Conservation (phyloP, 139 green algal species). For the Chlorella sp. region DNA sequence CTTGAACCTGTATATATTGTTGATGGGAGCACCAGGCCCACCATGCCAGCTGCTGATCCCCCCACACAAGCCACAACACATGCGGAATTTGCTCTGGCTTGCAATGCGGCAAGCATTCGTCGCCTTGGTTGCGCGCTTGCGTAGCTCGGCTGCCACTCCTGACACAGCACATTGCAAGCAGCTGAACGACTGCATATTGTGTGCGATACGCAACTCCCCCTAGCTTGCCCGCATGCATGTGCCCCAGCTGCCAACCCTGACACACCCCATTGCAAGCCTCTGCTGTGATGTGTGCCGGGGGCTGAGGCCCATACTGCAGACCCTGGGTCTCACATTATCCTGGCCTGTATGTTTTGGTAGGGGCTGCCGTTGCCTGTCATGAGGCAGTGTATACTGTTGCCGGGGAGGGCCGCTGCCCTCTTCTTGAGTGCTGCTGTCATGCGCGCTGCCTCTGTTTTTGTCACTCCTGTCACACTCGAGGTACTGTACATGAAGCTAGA, state of each 20-base stretch:
- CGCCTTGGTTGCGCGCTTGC: not conserved
- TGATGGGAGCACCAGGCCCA: not conserved
- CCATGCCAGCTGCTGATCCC: too few species aligned
- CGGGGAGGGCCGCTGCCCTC: not conserved
- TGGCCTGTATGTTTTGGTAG: slow-evolving; percentile 89
- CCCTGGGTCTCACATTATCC: slow-evolving; percentile 64
- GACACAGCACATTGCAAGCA: not conserved
- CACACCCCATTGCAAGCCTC: too few species aligned
- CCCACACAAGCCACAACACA: too few species aligned
- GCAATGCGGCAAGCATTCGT: not conserved
- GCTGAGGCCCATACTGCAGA: not conserved
- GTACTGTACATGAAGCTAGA: too few species aligned
- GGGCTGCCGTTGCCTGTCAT: slow-evolving; percentile 81
- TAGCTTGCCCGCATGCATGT: too few species aligned
- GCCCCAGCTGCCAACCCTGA: too few species aligned
- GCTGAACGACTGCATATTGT: not conserved
- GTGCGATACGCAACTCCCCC: not conserved
- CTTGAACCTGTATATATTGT: not conserved
- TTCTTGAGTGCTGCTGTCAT: too few species aligned
- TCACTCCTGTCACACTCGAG: too few species aligned
- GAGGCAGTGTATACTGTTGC: slow-evolving; percentile 73
- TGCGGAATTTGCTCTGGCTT: not conserved
- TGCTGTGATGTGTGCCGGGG: not conserved
- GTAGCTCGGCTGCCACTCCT: not conserved
- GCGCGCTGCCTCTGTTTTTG: too few species aligned